A percentile compares a stretch with the other conserved stretches of the same genome.
Evolutionary conservation across 345 rosid species (phyloP).

Genomic region (Camelina hispida): DNA sequence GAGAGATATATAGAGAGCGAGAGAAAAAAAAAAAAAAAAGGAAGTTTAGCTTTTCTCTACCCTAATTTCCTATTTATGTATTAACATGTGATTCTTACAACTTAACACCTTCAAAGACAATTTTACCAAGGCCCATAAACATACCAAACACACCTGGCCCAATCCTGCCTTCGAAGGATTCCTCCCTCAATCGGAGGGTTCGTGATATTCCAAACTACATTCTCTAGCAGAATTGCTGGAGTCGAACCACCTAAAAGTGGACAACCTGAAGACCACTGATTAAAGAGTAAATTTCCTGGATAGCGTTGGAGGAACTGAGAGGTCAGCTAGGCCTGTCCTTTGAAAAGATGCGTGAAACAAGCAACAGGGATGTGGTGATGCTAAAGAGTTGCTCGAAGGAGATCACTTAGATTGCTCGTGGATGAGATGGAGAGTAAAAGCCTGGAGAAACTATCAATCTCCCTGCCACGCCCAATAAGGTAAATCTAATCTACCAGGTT

Average conservation of each 20-base stretch:
- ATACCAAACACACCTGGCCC: neutral
- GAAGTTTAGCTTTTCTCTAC: neutral
- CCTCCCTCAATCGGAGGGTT: too few relatives aligned
- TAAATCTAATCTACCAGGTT: neutral
- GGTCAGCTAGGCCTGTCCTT: neutral
- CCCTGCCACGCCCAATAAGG: neutral
- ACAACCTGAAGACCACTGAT: too few relatives aligned
- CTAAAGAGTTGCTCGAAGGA: neutral
- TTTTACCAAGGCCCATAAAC: constrained; percentile 2
- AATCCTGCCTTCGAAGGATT: neutral
- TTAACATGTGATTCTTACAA: neutral
- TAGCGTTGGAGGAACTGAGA: neutral
- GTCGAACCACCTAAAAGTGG: neutral
- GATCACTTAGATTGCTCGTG: neutral
- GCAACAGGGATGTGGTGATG: neutral
- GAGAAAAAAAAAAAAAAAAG: too few relatives aligned
- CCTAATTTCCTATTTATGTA: too few relatives aligned
- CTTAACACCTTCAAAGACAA: neutral
- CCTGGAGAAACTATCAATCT: neutral
- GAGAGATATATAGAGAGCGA: too few relatives aligned
- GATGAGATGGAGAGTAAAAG: neutral
- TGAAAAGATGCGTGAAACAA: neutral
- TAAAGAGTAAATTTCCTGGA: too few relatives aligned
- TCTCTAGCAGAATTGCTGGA: neutral
- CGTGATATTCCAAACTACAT: too few relatives aligned